Evolutionary conservation across 2,329 filamentous ascomycete species (phyloP).

Genomic region (Sporothrix euskadiensis): DNA sequence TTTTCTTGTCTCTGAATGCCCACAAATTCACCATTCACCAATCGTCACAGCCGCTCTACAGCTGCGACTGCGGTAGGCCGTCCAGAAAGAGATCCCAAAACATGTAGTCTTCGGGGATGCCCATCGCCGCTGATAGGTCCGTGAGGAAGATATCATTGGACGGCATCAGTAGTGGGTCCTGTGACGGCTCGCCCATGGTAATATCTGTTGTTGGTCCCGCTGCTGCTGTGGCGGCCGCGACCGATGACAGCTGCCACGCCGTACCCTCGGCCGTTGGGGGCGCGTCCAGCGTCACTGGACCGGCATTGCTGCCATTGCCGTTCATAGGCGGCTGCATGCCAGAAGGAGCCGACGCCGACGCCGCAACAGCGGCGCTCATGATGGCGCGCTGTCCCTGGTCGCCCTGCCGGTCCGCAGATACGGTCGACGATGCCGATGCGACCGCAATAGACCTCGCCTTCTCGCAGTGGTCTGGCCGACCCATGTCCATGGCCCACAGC

Average conservation of each 20-base stretch:
- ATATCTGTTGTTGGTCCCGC: not conserved
- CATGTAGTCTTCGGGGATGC: conserved; percentile 27
- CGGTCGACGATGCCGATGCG: not conserved
- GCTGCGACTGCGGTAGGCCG: not conserved
- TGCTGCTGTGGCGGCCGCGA: not conserved
- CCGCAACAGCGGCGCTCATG: not conserved
- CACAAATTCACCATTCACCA: not conserved
- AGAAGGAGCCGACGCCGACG: not conserved
- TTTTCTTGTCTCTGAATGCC: not conserved
- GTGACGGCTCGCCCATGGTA: conserved; percentile 5
- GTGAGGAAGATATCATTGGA: conserved; percentile 14
- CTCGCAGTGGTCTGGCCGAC: not conserved
- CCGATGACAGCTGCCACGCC: conserved; percentile 7
- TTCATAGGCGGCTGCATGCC: no score
- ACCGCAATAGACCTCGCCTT: not conserved
- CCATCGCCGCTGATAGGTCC: conserved; percentile 26
- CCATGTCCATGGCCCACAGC: conserved; percentile 27
- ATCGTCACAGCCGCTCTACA: not conserved
- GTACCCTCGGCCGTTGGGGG: not conserved
- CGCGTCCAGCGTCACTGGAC: conserved; percentile 1
- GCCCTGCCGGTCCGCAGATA: not conserved
- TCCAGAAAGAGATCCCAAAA: conserved; percentile 29
- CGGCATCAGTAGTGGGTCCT: conserved; percentile 1
- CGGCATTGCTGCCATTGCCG: not conserved
- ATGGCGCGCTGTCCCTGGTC: not conserved